A percentile compares a stretch with the other conserved stretches of the same genome.
Conservation (phyloP, 805 yeast species). For the Peterozyma xylosa region DNA sequence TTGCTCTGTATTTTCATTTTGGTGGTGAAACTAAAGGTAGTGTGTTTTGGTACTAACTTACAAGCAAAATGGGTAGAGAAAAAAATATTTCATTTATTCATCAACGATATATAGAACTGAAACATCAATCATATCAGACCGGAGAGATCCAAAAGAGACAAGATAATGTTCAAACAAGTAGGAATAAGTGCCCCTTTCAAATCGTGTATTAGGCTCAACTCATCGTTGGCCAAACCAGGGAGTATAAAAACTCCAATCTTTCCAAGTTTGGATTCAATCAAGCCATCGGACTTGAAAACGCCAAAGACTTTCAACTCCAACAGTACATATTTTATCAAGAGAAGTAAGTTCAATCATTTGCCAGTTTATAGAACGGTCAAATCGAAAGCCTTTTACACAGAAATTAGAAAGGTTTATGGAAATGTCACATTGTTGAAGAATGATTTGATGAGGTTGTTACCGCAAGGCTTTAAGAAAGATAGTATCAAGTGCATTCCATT, state of each 20-base stretch:
- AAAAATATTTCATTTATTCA: background rate
- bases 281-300: slow-evolving; percentile 15
- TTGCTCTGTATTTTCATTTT: background rate
- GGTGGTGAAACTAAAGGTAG: too few species aligned
- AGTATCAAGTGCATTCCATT: slow-evolving; percentile 41
- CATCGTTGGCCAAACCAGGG: slow-evolving; percentile 9
- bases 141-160: too few species aligned
- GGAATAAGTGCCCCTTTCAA: too few species aligned
- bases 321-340: slow-evolving; percentile 32
- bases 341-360: slow-evolving; percentile 58
- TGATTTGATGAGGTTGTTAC: slow-evolving; percentile 50
- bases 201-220: slow-evolving; percentile 10
- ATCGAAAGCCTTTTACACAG: slow-evolving; percentile 59
- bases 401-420: slow-evolving; percentile 66
- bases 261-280: slow-evolving; percentile 18
- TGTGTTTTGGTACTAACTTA: too few species aligned
- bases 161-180: too few species aligned
- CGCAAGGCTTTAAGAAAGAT: slow-evolving; percentile 30
- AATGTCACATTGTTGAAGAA: slow-evolving; percentile 56
- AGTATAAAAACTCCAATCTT: background rate
- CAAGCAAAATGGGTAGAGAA: background rate
- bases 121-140: too few species aligned
- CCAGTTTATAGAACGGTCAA: slow-evolving; percentile 76
- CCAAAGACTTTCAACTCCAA: slow-evolving; percentile 22
- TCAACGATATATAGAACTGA: background rate